Conservation (phyloP, 164 flowering plant genomes). For the Piper longum region DNA sequence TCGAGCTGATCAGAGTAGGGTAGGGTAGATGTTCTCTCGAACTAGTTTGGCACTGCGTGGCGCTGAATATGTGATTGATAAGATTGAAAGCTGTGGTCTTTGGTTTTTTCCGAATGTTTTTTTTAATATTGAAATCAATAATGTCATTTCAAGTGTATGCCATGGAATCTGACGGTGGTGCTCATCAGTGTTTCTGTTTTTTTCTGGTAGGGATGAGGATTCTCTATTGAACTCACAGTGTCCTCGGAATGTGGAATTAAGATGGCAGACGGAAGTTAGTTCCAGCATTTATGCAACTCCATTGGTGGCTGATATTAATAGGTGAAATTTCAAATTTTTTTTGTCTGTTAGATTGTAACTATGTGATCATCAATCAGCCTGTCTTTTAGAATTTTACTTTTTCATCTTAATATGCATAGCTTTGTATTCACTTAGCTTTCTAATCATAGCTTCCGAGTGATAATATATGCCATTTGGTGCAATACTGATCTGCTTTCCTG, state of each 20-base stretch:
- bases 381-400: too few species aligned
- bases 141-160: not conserved
- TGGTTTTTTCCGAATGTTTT: not conserved
- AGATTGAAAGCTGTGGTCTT: too few species aligned
- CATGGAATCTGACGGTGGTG: not conserved
- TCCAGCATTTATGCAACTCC: conserved; percentile 96
- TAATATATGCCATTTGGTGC: too few species aligned
- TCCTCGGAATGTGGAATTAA: conserved; percentile 77
- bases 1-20: not conserved
- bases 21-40: not conserved
- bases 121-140: too few species aligned
- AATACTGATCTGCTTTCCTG: too few species aligned
- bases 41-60: too few species aligned
- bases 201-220: conserved; percentile 62
- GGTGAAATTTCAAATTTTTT: conserved; percentile 21
- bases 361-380: not conserved
- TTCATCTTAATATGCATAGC: too few species aligned
- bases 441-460: too few species aligned
- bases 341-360: not conserved
- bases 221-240: conserved; percentile 75
- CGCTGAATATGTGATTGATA: too few species aligned
- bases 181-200: not conserved
- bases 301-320: conserved; percentile 88
- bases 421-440: too few species aligned
- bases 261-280: conserved; percentile 98